Conservation (phyloP, 306 rosid species). For the Vigna mungo region DNA sequence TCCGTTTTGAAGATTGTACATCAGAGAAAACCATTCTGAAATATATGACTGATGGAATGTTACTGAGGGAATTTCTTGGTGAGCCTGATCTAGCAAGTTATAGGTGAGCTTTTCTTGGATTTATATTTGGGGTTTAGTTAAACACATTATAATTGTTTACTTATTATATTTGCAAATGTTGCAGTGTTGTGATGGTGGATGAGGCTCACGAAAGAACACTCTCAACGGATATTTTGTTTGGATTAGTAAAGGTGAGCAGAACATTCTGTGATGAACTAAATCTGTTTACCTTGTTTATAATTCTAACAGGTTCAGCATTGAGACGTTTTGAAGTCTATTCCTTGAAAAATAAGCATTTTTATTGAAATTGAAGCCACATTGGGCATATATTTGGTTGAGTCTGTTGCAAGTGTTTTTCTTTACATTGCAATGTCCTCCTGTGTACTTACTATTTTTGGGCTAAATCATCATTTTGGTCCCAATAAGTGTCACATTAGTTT, state of each 20-base stretch:
- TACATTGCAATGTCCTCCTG: constrained; percentile 1
- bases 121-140: constrained; percentile 41
- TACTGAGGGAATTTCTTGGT: constrained; percentile 91
- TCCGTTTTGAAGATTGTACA: constrained; percentile 97
- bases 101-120: constrained; percentile 63
- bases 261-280: constrained; percentile 12
- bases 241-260: constrained; percentile 81
- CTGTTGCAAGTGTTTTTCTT: not conserved
- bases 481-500: not conserved
- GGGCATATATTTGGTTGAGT: constrained; percentile 10
- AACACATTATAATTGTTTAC: constrained; percentile 34
- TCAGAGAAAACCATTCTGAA: constrained; percentile 92
- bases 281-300: constrained; percentile 11
- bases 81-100: constrained; percentile 94
- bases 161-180: constrained; percentile 41
- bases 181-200: constrained; percentile 98
- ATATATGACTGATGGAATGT: constrained; percentile 99
- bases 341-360: constrained; percentile 35
- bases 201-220: constrained; percentile 99
- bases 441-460: not conserved
- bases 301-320: constrained; percentile 37
- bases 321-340: constrained; percentile 25
- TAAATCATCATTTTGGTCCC: not conserved
- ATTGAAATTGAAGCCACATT: constrained; percentile 26
- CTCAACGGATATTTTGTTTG: constrained; percentile 95